Conservation (phyloP, 768 basidiomycete species). For the Thelephora ganbajun region DNA sequence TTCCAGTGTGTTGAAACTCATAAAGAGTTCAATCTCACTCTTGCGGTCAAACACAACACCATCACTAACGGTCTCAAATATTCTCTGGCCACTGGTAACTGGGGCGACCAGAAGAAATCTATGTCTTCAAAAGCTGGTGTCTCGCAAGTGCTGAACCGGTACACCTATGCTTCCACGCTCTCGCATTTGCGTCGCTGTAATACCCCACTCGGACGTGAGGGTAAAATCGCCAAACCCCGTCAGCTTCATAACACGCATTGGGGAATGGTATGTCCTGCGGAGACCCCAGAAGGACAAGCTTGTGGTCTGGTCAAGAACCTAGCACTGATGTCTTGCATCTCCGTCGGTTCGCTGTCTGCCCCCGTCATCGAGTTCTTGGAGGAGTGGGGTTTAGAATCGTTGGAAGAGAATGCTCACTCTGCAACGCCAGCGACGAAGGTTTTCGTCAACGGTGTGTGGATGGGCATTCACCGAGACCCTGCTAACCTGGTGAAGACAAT, state of each 20-base stretch:
- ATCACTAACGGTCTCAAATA: conserved; percentile 98
- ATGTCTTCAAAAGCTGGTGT: conserved; percentile 98
- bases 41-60: conserved; percentile 91
- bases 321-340: conserved; percentile 94
- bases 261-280: conserved; percentile 99
- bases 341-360: conserved; percentile 90
- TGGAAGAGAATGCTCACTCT: conserved; percentile 87
- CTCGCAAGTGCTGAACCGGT: conserved; percentile 95
- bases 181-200: conserved; percentile 98
- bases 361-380: conserved; percentile 97
- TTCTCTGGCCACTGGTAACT: conserved; percentile 95
- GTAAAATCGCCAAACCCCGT: conserved; percentile 98
- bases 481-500: conserved; percentile 86
- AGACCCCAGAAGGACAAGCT: conserved; percentile 98
- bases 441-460: conserved; percentile 99
- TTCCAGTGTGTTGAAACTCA: conserved; percentile 87
- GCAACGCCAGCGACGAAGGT: conserved; percentile 84
- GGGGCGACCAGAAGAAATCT: conserved; percentile 98
- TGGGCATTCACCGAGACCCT: conserved; percentile 95
- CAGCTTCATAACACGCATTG: conserved; percentile 99
- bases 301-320: conserved; percentile 99
- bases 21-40: conserved; percentile 83
- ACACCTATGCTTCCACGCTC: conserved; percentile 95
- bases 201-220: conserved; percentile 94
- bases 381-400: conserved; percentile 92